Conservation (phyloP, 495 filamentous ascomycete species). For the Aspergillus diversus region DNA sequence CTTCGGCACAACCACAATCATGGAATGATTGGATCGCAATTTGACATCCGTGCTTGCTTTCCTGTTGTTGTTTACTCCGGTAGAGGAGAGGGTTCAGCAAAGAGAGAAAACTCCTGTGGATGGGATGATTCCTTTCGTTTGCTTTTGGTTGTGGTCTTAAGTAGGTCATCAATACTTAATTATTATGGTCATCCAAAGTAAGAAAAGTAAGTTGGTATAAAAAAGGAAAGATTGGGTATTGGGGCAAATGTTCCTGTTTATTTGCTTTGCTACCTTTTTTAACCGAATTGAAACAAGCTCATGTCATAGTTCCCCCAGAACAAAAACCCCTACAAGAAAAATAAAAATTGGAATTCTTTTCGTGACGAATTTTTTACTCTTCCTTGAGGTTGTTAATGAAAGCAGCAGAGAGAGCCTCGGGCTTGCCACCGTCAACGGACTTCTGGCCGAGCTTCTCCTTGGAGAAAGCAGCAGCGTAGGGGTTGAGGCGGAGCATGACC, state of each 20-base stretch:
- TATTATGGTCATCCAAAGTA: constrained; percentile 19
- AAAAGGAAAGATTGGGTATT: constrained; percentile 26
- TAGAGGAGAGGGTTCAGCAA: too few species aligned
- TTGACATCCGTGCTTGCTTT: constrained; percentile 93
- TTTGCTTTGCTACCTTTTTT: constrained; percentile 32
- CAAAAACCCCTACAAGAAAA: constrained; percentile 35
- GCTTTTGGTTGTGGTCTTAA: not conserved
- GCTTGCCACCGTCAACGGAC: constrained; percentile 59
- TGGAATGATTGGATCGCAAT: constrained; percentile 78
- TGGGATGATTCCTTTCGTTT: too few species aligned
- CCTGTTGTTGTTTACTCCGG: not conserved
- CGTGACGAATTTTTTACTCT: constrained; percentile 43
- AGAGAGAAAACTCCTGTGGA: too few species aligned
- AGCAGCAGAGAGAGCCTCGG: constrained; percentile 47
- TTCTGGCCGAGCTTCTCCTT: constrained; percentile 78
- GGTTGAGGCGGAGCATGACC: constrained; percentile 94
- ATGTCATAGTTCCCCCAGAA: constrained; percentile 4
- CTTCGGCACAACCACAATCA: constrained; percentile 55
- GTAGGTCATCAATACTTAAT: constrained; percentile 16
- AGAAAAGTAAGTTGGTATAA: not conserved
- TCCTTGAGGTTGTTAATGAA: constrained; percentile 59
- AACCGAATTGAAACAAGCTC: constrained; percentile 23
- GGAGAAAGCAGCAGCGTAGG: constrained; percentile 85
- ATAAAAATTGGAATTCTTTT: constrained; percentile 12
- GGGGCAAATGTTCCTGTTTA: constrained; percentile 27